Base-by-base conservation (phyloP, 208 protist species). In the Trypanosomatidae sp. region DNA sequence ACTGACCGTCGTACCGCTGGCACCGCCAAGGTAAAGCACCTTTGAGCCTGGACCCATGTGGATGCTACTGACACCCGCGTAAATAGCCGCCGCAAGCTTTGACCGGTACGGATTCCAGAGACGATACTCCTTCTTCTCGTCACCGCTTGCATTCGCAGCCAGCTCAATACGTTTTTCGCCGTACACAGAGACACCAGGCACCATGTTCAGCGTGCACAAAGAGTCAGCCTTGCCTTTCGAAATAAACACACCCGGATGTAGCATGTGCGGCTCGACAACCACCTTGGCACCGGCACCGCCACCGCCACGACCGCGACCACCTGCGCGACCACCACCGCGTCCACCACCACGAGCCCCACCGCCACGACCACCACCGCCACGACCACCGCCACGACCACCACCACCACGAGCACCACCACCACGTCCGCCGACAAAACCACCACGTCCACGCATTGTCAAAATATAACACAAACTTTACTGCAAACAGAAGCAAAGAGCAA, bases 21-120 rank as follows among this genome's bases (percentile, higher is more conserved):
- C 98, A 56, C 98, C 98, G 65, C 99, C 99, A n/a, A 99, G 79
- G 68, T 99, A 99, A 10, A 99, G 85, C 22, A 99, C 94, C 69
- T 99, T 99, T 10, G 90, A 86, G 26, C 98, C 99, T 39, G 98
- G 98, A 43, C 81, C 64, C 67, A 99, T 99, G 45, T 94, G 90
- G 33, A 99, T 94, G 66, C 97, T 97, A 43, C 97, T 96, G 18
- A 99, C 83, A 72, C 98, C 98, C 49, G 88, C 86, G 41, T 99
- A 83, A 50, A 99, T 95, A 41, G 96, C 97, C 13, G 98, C 95
- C 20, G 95, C 98, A 21, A 99, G 71, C 88, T 99, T 99, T 13
- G 97, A 99, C 44, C 98, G 74, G 92, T 99, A 99, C 11, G 99
- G 98, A 71, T 99, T 99, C 98, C 98, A 99, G 24, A 99, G 88